Conservation (phyloP, 352 stramenopile genomes). For the Globisporangium megalacanthum region DNA sequence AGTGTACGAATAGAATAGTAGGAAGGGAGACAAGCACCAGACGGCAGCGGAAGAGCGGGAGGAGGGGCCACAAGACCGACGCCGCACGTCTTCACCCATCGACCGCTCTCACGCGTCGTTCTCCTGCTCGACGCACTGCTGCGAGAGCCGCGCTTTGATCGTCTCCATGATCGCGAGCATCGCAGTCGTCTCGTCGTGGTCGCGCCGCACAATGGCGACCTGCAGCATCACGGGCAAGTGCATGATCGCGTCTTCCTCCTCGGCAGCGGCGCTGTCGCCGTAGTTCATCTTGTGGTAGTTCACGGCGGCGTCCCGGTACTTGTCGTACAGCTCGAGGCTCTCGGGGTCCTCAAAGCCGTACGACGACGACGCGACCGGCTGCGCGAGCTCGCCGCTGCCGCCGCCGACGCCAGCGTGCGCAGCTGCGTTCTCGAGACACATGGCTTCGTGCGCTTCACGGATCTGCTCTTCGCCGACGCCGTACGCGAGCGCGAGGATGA, state of each 20-base stretch:
- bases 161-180: slow-evolving; percentile 76
- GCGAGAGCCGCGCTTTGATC: slow-evolving; percentile 56
- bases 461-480: slow-evolving; percentile 76
- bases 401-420: slow-evolving; percentile 68
- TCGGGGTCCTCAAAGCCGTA: slow-evolving; percentile 77
- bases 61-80: background rate
- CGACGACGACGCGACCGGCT: slow-evolving; percentile 22
- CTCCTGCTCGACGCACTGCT: slow-evolving; percentile 46
- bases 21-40: background rate
- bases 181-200: slow-evolving; percentile 60
- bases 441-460: slow-evolving; percentile 69
- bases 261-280: slow-evolving; percentile 56
- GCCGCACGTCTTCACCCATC: background rate
- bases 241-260: slow-evolving; percentile 88
- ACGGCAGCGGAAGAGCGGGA: no score
- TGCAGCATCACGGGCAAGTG: slow-evolving; percentile 86
- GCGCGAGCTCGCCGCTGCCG: slow-evolving; percentile 50
- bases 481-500: slow-evolving; percentile 76
- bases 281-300: slow-evolving; percentile 89
- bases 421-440: slow-evolving; percentile 77
- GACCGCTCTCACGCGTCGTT: slow-evolving; percentile 31
- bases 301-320: slow-evolving; percentile 72
- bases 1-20: background rate
- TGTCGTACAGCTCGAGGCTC: slow-evolving; percentile 78
- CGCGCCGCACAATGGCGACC: slow-evolving; percentile 61